Evolutionary conservation across 495 filamentous ascomycete species (phyloP), one percentile per base, ranked within the genome.

Genomic region (Tirmania nivea): DNA sequence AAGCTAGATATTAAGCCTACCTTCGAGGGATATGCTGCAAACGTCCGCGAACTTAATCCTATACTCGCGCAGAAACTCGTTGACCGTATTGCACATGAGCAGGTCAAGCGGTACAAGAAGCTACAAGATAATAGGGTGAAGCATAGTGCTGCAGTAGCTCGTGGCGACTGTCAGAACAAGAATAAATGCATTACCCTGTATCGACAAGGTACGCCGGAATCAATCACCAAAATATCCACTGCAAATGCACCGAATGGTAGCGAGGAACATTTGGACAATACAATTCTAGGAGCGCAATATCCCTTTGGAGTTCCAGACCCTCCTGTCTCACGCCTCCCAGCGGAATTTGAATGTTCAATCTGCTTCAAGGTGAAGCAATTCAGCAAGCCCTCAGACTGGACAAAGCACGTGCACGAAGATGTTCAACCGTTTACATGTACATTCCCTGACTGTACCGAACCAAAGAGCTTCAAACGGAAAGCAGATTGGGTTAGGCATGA

Each of bases 401-500:
- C 89, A 12, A 96, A 96, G 65, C 89, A 96, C 61, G 84, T 96
- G 7, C 85, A 93, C 61, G 89, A 96, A 65, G 89, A 96, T 63
- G 78, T 95, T 10, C 84, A 92, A 63, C 89, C 89, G 5, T 96
- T 94, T 60, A 94, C 86, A 9, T 96, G 89, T 68, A 96, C 86
- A 0, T 94, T 90, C 67, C 75, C 79, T 11, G 69, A 78, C 25
- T 96, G 89, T 67, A 31, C 14, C 11, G 87, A 94, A 52, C 82
- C 86, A 21, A 94, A 93, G 66, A 89, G 86, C 20, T 96, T 95
- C 71, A 96, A 96, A 68, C 76, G 89, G 42, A 96, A 96, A 67
- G 89, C 89, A 16, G 89, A 96, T 63, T 96, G 89, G 89, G 87
- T 96, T 25, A 75, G 89, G 34, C 89, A 96, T 60, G 89, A 96